Base-by-base conservation (phyloP, 148 eudicot species). In the Spergularia bocconei region DNA sequence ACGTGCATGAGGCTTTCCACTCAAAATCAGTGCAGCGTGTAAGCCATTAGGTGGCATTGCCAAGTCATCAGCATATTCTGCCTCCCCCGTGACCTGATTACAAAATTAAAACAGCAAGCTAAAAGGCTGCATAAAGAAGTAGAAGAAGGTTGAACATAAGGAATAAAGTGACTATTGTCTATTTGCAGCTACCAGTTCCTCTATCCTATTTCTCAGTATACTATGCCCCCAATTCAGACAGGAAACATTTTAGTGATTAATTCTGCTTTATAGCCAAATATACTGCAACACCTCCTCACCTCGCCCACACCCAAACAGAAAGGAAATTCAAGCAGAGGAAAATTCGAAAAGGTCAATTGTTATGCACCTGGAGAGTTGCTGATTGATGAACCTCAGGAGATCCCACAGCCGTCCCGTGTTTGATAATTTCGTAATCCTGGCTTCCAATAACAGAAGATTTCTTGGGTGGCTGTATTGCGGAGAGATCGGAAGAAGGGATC, bases 1-100 rank as follows among this genome's bases (percentile, higher is more conserved):
- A 71, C 93, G 91, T 80, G 99, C 99, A 91, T 96, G 97, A 80
- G 99, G 97, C 85, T 92, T 96, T 81, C 74, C 84, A 78, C 99
- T 96, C 80, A 92, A 60, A 67, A 96, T 61, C 53, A 92, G 72
- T 72, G 95, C 97, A 84, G 91, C 99, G 83, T 96, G 93, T 70
- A 92, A 80, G 74, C 94, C 79, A 79, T 85, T 88, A 25, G 88
- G 91, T 52, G 99, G 97, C 90, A 86, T 79, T 54, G 91, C 88
- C 59, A 85, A 55, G 82, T 96, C 99, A 86, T 96, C 99, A 56
- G 90, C 88, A 72, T 92, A 96, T 84, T 92, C 97, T 69, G 98
- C 99, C 82, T 96, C 98, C 33, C 98, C 98, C 15, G 98, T 88
- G 61, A 93, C 98, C 98, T 93, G 72, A 76, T 75, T 60, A 59